Evolutionary conservation across 225 moss, liverwort and hornwort genomes (phyloP).

Genomic region (Physcomitrium patens): DNA sequence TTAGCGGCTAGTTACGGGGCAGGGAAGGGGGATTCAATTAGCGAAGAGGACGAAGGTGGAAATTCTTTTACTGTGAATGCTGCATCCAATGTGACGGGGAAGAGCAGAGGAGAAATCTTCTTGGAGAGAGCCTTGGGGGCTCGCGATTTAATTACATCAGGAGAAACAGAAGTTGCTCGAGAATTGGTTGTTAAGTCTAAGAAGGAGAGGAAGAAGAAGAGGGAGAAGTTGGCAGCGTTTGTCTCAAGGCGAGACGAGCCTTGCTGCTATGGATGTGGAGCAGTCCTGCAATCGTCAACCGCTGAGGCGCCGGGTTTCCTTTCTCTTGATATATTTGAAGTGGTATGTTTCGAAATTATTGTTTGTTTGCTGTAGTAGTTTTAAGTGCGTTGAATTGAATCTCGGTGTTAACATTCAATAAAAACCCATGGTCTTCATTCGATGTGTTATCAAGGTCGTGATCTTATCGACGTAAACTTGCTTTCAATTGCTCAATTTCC

Average conservation of each 20-base stretch:
- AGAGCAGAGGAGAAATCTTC: constrained; percentile 67
- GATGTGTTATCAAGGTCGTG: neutral
- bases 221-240: constrained; percentile 47
- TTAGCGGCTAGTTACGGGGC: neutral
- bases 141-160: constrained; percentile 7
- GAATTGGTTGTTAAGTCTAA: constrained; percentile 31
- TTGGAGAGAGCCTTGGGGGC: constrained; percentile 49
- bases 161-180: constrained; percentile 17
- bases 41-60: constrained; percentile 28
- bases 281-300: constrained; percentile 67
- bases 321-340: constrained; percentile 71
- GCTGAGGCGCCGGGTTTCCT: constrained; percentile 88
- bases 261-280: constrained; percentile 96
- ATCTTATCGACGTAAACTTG: neutral
- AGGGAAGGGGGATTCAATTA: constrained; percentile 13
- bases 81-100: constrained; percentile 47
- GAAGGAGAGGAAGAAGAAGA: constrained; percentile 54
- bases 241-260: constrained; percentile 55
- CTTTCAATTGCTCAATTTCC: neutral
- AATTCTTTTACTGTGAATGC: neutral
- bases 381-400: constrained; percentile 15
- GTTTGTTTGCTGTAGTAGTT: neutral
- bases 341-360: constrained; percentile 49
- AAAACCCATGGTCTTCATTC: neutral
- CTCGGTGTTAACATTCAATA: neutral